Evolutionary conservation across 176 grass and related monocot genomes (phyloP).

Genomic region (sorghum (Sorghum bicolor)): DNA sequence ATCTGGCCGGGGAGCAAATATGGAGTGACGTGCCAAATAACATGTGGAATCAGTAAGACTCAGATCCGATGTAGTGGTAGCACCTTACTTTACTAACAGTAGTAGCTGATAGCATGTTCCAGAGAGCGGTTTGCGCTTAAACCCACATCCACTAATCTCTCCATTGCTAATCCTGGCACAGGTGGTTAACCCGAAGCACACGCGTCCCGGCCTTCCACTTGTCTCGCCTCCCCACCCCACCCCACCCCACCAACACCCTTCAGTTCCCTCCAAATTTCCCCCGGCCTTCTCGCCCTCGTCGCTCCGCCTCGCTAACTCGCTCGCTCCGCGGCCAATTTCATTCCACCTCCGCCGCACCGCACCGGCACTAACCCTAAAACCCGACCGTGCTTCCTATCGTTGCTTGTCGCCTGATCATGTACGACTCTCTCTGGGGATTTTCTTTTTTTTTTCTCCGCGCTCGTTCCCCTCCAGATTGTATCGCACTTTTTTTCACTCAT

Average conservation of each 20-base stretch:
- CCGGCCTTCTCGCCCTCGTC: constrained; percentile 27
- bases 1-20: no score
- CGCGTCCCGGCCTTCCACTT: constrained; percentile 29
- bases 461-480: not conserved
- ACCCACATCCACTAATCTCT: constrained; percentile 32
- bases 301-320: not conserved
- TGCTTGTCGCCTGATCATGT: not conserved
- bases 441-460: no score
- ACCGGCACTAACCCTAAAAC: constrained; percentile 10
- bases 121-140: constrained; percentile 14
- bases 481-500: not conserved
- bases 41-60: not conserved
- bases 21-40: no score
- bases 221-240: not conserved
- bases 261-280: constrained; percentile 40
- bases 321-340: not conserved
- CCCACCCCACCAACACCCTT: not conserved
- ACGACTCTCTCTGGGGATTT: not conserved
- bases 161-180: constrained; percentile 41
- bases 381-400: not conserved
- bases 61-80: constrained; percentile 10
- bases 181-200: constrained; percentile 27
- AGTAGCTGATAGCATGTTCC: not conserved
- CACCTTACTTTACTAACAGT: not conserved
- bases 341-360: not conserved